These are phyloP conservation scores for Ampelocalamus luodianensis DNA, from an alignment of 176 grass and related monocot genomes.

Conservation along the genomic window DNA sequence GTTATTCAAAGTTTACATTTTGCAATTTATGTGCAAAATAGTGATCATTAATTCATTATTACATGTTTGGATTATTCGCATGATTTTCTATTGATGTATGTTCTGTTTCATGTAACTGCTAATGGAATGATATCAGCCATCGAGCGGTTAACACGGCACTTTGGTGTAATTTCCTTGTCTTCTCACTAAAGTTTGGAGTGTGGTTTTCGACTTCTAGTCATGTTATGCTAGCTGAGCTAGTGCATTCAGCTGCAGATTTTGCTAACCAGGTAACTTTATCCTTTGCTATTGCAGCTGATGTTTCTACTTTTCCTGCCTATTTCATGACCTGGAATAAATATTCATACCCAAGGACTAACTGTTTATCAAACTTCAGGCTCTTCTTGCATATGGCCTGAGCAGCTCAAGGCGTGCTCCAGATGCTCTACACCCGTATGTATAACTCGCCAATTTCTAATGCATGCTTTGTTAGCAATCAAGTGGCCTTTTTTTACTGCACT, in stretches of 20 bases:
- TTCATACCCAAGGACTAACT: background rate
- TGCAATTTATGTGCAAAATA: conserved; percentile 14
- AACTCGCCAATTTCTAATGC: conserved; percentile 26
- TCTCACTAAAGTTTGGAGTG: conserved; percentile 93
- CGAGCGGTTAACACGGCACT: conserved; percentile 89
- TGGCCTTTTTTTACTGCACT: conserved; percentile 6
- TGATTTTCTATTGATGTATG: conserved; percentile 27
- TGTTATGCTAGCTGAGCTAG: conserved; percentile 97
- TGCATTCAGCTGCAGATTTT: conserved; percentile 88
- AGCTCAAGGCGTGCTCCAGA: conserved; percentile 96
- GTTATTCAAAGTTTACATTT: background rate
- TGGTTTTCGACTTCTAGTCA: conserved; percentile 98
- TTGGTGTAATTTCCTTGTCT: conserved; percentile 99
- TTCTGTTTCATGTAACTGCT: conserved; percentile 31
- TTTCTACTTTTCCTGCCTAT: conserved; percentile 33
- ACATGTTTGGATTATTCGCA: conserved; percentile 32
- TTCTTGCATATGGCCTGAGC: conserved; percentile 95
- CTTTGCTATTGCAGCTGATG: conserved; percentile 27
- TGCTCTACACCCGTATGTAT: conserved; percentile 93
- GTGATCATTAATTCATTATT: conserved; percentile 28
- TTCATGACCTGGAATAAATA: conserved; percentile 13
- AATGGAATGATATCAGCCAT: conserved; percentile 67
- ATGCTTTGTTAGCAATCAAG: conserved; percentile 24
- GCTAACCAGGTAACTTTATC: conserved; percentile 75
- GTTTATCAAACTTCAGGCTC: conserved; percentile 58